phyloP scores from a whole-genome alignment of 148 eudicot genomes.

The Hydrangea macrophylla region DNA sequence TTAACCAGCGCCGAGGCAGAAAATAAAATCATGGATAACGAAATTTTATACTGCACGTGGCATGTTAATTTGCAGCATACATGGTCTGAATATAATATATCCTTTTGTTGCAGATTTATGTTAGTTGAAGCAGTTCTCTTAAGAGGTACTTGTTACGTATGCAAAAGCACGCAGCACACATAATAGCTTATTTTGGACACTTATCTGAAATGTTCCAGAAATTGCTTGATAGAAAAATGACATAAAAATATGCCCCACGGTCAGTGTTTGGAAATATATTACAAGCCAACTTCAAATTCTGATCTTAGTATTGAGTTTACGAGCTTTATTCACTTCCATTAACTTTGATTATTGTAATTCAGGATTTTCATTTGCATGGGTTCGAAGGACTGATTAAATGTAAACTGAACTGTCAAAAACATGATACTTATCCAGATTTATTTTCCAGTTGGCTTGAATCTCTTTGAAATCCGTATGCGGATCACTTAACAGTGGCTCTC shows the following conservation, averaged over 20 bases:
- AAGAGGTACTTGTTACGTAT: too few species aligned
- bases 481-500: too few species aligned
- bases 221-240: background rate
- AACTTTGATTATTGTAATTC: background rate
- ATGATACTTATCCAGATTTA: background rate
- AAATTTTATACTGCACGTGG: background rate
- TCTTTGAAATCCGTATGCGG: background rate
- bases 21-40: background rate
- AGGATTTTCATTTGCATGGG: too few species aligned
- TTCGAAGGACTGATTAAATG: background rate
- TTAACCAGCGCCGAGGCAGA: background rate
- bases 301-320: background rate
- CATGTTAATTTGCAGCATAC: background rate
- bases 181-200: too few species aligned
- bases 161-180: too few species aligned
- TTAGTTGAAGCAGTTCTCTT: background rate
- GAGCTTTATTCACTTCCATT: background rate
- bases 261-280: too few species aligned
- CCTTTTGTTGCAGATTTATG: background rate
- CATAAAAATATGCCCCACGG: background rate
- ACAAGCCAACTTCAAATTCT: background rate
- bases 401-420: background rate
- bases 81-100: background rate
- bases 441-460: background rate
- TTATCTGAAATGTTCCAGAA: too few species aligned